A percentile compares a stretch with the other conserved stretches of the same genome.
Conservation (phyloP, 2,329 filamentous ascomycete species). For the Penicillium brasilianum region DNA sequence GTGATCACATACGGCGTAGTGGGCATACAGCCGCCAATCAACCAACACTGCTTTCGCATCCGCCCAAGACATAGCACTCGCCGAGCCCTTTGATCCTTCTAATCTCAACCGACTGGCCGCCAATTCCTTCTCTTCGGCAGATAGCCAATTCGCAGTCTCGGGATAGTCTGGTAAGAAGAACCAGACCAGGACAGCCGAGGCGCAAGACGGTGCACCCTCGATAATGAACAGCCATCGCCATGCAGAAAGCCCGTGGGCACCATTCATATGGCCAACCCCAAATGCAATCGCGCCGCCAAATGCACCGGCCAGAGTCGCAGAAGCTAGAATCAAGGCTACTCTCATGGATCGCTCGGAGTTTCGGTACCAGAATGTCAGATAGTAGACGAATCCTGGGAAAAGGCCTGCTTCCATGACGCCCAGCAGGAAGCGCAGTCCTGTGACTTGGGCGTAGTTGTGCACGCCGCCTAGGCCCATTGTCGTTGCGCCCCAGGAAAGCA, state of each 20-base stretch:
- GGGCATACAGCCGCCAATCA: conserved; percentile 59
- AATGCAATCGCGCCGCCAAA: conserved; percentile 63
- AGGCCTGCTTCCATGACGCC: conserved; percentile 59
- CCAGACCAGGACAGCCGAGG: conserved; percentile 49
- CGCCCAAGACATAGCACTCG: conserved; percentile 52
- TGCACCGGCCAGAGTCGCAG: conserved; percentile 59
- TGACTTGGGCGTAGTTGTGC: conserved; percentile 50
- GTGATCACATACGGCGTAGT: conserved; percentile 52
- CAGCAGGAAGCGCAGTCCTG: conserved; percentile 54
- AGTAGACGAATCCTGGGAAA: conserved; percentile 56
- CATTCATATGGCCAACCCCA: conserved; percentile 49
- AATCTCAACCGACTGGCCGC: conserved; percentile 48
- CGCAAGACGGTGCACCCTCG: conserved; percentile 48
- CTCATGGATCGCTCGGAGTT: conserved; percentile 62
- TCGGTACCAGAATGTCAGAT: conserved; percentile 61
- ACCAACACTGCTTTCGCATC: conserved; percentile 55
- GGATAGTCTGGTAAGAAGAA: conserved; percentile 57
- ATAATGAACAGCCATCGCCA: conserved; percentile 58
- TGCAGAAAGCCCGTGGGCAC: conserved; percentile 37
- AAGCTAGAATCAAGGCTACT: conserved; percentile 60
- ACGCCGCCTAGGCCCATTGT: conserved; percentile 56
- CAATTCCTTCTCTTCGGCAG: conserved; percentile 49
- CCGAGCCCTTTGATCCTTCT: conserved; percentile 47
- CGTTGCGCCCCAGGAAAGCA: conserved; percentile 56
- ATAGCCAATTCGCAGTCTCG: conserved; percentile 54